Evolutionary conservation across 1,139 yeast genomes (phyloP).

Genomic region (Meyerozyma sp.): DNA sequence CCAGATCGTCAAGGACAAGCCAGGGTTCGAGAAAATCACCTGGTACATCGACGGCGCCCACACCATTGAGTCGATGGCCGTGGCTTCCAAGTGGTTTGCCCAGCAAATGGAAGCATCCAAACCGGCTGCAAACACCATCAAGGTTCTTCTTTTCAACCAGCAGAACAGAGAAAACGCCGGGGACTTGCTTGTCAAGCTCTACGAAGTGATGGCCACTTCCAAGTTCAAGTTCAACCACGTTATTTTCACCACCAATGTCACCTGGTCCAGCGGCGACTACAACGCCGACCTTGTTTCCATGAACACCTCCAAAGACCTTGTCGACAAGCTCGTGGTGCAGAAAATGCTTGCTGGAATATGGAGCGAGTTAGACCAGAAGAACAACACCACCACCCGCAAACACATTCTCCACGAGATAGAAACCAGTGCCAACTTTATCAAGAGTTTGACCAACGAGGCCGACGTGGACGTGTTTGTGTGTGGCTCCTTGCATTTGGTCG

Average conservation of each 20-base stretch:
- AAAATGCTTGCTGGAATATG: conserved; percentile 67
- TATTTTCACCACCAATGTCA: conserved; percentile 84
- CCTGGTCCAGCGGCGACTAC: conserved; percentile 81
- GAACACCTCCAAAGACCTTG: conserved; percentile 67
- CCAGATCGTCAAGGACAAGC: conserved; percentile 52
- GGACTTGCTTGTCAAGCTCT: conserved; percentile 52
- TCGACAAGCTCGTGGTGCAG: conserved; percentile 79
- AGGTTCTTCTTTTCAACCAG: conserved; percentile 78
- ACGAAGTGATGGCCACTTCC: conserved; percentile 28
- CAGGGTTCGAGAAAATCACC: conserved; percentile 40
- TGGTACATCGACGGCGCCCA: conserved; percentile 98
- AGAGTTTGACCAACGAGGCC: conserved; percentile 31
- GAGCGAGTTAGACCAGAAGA: conserved; percentile 46
- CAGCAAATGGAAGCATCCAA: conserved; percentile 18
- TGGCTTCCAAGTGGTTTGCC: conserved; percentile 76
- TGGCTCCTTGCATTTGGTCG: conserved; percentile 91
- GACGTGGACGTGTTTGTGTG: conserved; percentile 77
- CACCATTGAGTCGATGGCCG: conserved; percentile 78
- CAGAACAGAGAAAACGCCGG: conserved; percentile 82
- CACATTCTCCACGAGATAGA: conserved; percentile 74
- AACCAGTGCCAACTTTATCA: conserved; percentile 54
- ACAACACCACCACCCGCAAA: conserved; percentile 27
- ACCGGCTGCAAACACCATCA: conserved; percentile 13
- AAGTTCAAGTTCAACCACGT: conserved; percentile 59
- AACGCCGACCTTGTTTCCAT: conserved; percentile 80